A percentile compares a stretch with the other conserved stretches of the same genome.
Conservation (phyloP, 768 basidiomycete genomes). For the Auriscalpium microsporum region DNA sequence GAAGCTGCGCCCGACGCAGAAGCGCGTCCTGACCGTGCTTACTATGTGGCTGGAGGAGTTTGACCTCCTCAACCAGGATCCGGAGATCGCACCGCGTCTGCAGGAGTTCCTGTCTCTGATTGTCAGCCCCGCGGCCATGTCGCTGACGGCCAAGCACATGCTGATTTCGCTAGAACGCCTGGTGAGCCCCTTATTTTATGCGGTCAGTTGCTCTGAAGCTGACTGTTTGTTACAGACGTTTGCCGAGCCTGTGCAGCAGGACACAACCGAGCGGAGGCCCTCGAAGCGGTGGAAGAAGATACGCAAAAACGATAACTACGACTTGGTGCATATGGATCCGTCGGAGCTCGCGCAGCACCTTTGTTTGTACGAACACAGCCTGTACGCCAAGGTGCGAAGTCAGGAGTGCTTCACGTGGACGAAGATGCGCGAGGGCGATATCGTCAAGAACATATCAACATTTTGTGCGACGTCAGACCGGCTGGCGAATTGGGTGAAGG, state of each 20-base stretch:
- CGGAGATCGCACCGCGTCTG: conserved; percentile 47
- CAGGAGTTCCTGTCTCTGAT: conserved; percentile 44
- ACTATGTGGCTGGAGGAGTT: conserved; percentile 56
- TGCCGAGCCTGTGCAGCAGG: conserved; percentile 4
- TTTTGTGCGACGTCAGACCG: conserved; percentile 58
- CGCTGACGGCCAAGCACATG: conserved; percentile 39
- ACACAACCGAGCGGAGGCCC: conserved; percentile 1
- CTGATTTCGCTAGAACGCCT: conserved; percentile 45
- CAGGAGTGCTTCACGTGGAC: conserved; percentile 69
- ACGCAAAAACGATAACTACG: conserved; percentile 45
- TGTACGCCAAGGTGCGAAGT: conserved; percentile 61
- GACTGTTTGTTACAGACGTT: conserved; percentile 4
- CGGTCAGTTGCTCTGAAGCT: not conserved
- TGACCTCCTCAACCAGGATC: conserved; percentile 55
- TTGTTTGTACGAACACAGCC: conserved; percentile 60
- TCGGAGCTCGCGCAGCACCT: conserved; percentile 73
- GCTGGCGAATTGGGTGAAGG: conserved; percentile 59
- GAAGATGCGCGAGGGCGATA: conserved; percentile 28
- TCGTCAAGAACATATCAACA: conserved; percentile 35
- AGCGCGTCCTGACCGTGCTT: conserved; percentile 49
- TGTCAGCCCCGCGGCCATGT: conserved; percentile 30
- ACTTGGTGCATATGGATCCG: conserved; percentile 58
- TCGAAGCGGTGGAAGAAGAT: conserved; percentile 31
- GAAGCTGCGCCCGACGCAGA: conserved; percentile 54
- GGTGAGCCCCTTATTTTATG: conserved; percentile 29